These are phyloP conservation scores for Neurospora sp. DNA, from an alignment of 495 filamentous ascomycete species.

Conservation along the genomic window DNA sequence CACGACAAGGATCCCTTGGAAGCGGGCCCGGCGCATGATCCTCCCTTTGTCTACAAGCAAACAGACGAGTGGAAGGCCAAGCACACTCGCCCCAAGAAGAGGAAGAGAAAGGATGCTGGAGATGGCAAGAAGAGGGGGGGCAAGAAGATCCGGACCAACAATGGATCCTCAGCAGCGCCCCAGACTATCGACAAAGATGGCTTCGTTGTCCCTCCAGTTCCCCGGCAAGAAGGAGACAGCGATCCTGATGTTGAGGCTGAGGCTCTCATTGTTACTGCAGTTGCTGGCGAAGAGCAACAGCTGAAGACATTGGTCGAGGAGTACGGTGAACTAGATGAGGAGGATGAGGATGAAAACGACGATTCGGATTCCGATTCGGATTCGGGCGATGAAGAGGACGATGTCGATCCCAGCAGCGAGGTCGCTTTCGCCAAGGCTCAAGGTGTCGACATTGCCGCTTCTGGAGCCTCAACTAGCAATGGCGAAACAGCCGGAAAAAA, in stretches of 20 bases:
- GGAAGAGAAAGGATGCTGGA: conserved; percentile 22
- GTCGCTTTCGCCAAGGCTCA: conserved; percentile 23
- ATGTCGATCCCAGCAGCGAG: conserved; percentile 22
- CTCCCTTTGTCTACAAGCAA: conserved; percentile 69
- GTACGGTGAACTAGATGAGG: conserved; percentile 24
- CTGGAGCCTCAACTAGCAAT: not conserved
- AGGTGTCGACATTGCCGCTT: conserved; percentile 15
- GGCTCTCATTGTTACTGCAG: conserved; percentile 8
- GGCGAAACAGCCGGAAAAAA: not conserved
- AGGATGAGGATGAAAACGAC: conserved; percentile 24
- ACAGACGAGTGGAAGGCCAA: conserved; percentile 41
- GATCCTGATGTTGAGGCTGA: conserved; percentile 3
- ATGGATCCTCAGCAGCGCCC: conserved; percentile 15
- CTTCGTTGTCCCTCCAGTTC: conserved; percentile 17
- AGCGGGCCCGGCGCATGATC: conserved; percentile 47
- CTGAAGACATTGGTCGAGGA: conserved; percentile 23
- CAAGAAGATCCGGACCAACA: conserved; percentile 8
- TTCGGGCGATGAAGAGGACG: not conserved
- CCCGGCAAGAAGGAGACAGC: conserved; percentile 6
- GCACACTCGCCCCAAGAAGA: conserved; percentile 30
- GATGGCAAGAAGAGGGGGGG: conserved; percentile 20
- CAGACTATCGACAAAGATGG: conserved; percentile 19
- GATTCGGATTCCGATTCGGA: conserved; percentile 1
- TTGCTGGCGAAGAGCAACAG: conserved; percentile 6
- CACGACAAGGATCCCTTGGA: conserved; percentile 49